phyloP scores from a whole-genome alignment of 306 rosid genomes.

The Cajanus cajan region DNA sequence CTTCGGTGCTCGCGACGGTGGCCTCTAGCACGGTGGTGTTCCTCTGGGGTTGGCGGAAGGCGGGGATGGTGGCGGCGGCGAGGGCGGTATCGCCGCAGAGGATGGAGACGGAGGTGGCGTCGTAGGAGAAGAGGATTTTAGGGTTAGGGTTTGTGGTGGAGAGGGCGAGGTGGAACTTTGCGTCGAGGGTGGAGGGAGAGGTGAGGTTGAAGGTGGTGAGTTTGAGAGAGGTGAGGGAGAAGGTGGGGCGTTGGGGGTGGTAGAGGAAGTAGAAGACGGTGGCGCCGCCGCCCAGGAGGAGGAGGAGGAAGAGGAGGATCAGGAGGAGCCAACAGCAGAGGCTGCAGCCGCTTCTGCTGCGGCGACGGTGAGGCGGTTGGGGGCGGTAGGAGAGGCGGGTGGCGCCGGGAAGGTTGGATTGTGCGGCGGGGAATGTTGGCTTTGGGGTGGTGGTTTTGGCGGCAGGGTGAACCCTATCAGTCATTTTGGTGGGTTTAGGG shows the following conservation, averaged over 20 bases:
- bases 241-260: constrained; percentile 46
- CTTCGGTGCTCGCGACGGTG: constrained; percentile 33
- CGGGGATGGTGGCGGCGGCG: constrained; percentile 32
- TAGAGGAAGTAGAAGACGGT: constrained; percentile 61
- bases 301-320: constrained; percentile 47
- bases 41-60: constrained; percentile 61
- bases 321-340: constrained; percentile 56
- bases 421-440: constrained; percentile 57
- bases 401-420: constrained; percentile 65
- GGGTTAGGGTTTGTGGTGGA: constrained; percentile 42
- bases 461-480: constrained; percentile 68
- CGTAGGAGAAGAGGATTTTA: constrained; percentile 29
- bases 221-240: constrained; percentile 40
- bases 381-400: constrained; percentile 80
- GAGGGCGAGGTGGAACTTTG: constrained; percentile 32
- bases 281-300: constrained; percentile 48
- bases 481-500: constrained; percentile 43
- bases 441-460: constrained; percentile 41
- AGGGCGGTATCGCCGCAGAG: constrained; percentile 7
- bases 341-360: constrained; percentile 63
- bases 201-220: constrained; percentile 25
- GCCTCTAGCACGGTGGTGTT: constrained; percentile 64
- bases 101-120: constrained; percentile 29
- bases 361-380: constrained; percentile 41
- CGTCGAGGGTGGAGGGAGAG: constrained; percentile 1